Evolutionary conservation across 768 basidiomycete genomes (phyloP).

Genomic region (Collybia sordida): DNA sequence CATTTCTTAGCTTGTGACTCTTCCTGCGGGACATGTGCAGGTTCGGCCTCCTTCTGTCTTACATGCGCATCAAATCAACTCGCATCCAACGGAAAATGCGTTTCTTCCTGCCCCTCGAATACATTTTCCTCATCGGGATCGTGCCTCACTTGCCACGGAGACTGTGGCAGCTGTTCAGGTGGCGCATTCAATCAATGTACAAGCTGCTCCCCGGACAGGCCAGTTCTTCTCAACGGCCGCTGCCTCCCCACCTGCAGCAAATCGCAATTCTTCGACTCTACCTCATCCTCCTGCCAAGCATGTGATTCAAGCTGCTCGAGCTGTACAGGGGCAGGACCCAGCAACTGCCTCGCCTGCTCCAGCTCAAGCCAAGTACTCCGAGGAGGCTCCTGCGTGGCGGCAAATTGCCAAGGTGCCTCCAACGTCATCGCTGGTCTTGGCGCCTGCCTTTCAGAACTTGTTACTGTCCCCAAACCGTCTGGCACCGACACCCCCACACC

Average conservation of each 20-base stretch:
- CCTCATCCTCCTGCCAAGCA: conserved; percentile 56
- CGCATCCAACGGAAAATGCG: conserved; percentile 71
- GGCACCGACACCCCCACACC: conserved; percentile 44
- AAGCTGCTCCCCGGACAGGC: conserved; percentile 63
- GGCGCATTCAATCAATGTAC: conserved; percentile 74
- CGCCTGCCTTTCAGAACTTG: conserved; percentile 75
- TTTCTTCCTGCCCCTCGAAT: conserved; percentile 66
- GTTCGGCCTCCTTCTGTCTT: conserved; percentile 68
- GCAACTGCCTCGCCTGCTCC: conserved; percentile 56
- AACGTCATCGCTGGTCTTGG: conserved; percentile 69
- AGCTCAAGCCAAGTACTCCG: conserved; percentile 47
- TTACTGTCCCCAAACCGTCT: conserved; percentile 46
- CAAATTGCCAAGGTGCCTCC: conserved; percentile 55
- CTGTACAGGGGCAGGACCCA: conserved; percentile 57
- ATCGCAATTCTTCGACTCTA: conserved; percentile 66
- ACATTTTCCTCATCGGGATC: conserved; percentile 64
- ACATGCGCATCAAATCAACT: conserved; percentile 67
- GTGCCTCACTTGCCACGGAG: conserved; percentile 77
- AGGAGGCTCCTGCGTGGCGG: conserved; percentile 49
- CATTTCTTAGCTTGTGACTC: conserved; percentile 39
- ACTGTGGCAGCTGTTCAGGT: conserved; percentile 78
- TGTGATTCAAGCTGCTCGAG: conserved; percentile 70
- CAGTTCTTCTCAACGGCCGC: conserved; percentile 72
- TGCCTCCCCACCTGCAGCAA: conserved; percentile 75
- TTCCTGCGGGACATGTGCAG: conserved; percentile 69